Base-by-base conservation (phyloP, 2,329 filamentous ascomycete genomes). In the Septoria linicola region DNA sequence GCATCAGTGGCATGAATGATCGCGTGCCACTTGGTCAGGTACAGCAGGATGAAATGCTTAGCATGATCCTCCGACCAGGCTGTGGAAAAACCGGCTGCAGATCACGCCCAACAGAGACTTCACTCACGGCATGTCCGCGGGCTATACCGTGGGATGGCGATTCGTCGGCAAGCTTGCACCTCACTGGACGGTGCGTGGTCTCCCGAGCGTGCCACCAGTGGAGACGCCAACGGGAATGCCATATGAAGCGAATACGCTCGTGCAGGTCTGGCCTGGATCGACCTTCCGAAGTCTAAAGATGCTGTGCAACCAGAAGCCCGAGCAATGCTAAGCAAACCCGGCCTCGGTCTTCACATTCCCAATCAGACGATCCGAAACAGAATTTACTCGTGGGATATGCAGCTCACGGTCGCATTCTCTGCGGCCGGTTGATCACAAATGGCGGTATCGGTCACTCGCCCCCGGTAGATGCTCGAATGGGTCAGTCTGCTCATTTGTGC, bases 301-400 rank as follows among this genome's bases (percentile, higher is more conserved):
- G 23, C 5, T 27, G 23, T 27, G 23, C 23, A 10, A 10, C 23
- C 23, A 27, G 5, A 27, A 27, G 23, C 23, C 23, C 23, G 5
- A 5, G 23, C 23, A 27, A 27, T 5, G 23, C 10, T 10, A 27
- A 27, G 23, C 40, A 20, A 11, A n/a, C 30, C 40, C 31, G 16
- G 40, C n/a, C 40, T 30, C 25, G 40, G 40, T 19, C 14, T 42
- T 23, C 27, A 19, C n/a, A n/a, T n/a, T n/a, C 23, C 25, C 40
- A 25, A 17, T 19, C 27, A 19, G 21, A 23, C 27, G 19, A 5
- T 17, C 17, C n/a, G 30, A 23, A 20, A 23, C 25, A 42, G 23
- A 31, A 31, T 32, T 31, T 42, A 30, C 21, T 42, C 40, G 21
- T 42, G 40, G 40, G 40, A 42, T 19, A 42, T 42, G 25, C 16